Conservation (phyloP, 805 yeast species). For the Myxozyma neglecta region DNA sequence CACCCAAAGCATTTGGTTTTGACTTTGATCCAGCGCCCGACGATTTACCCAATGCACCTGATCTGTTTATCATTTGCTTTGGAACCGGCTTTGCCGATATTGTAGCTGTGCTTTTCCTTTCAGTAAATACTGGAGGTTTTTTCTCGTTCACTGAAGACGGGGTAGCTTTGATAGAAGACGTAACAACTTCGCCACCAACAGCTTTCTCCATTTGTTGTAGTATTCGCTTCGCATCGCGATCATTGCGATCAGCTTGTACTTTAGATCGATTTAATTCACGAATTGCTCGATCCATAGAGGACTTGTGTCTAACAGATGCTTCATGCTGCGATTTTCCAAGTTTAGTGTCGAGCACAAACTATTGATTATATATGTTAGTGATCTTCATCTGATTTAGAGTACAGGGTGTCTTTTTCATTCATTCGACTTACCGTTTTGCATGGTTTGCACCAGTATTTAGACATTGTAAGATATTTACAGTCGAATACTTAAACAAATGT, state of each 20-base stretch:
- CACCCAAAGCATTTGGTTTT: slow-evolving; percentile 1
- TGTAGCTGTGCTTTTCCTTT: background rate
- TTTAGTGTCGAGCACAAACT: slow-evolving; percentile 34
- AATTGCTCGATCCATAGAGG: slow-evolving; percentile 28
- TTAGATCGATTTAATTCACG: slow-evolving; percentile 32
- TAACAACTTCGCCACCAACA: background rate
- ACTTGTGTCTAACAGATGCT: slow-evolving; percentile 28
- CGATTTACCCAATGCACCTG: background rate
- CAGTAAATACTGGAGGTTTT: background rate
- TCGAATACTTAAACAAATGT: background rate
- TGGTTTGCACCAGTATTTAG: slow-evolving; percentile 34
- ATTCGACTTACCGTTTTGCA: slow-evolving; percentile 29
- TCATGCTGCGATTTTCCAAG: slow-evolving; percentile 34
- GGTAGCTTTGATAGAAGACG: background rate
- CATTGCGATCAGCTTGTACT: slow-evolving; percentile 17
- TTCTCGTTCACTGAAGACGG: background rate
- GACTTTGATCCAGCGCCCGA: background rate
- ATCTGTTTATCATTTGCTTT: background rate
- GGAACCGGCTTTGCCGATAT: background rate
- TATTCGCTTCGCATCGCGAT: slow-evolving; percentile 25
- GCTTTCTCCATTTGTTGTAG: slow-evolving; percentile 24
- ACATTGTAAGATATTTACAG: slow-evolving; percentile 15
- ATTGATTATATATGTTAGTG: background rate
- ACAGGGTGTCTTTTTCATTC: too few species aligned
- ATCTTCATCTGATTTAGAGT: background rate